Percentiles rank a stretch among this genome's conserved stretches.
Conservation (phyloP, 768 basidiomycete genomes). For the Suillus variegatus region DNA sequence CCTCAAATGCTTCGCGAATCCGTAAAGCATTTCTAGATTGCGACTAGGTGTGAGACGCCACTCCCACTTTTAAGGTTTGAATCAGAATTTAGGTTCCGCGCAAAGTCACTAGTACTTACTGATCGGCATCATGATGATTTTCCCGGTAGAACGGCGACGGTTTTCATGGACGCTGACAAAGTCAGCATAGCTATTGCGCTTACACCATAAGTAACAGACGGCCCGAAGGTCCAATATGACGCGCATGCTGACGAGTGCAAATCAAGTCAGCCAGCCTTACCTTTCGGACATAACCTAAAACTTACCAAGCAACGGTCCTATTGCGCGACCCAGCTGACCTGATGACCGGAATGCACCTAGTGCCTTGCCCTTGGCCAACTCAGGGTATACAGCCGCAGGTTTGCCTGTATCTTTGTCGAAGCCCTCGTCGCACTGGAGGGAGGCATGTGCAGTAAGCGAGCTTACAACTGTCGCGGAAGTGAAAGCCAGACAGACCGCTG, state of each 20-base stretch:
- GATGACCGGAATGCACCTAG: conserved; percentile 85
- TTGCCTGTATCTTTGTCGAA: conserved; percentile 60
- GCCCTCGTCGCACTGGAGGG: conserved; percentile 84
- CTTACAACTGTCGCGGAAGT: conserved; percentile 96
- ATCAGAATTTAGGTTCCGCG: not conserved
- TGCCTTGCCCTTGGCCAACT: conserved; percentile 81
- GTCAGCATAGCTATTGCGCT: conserved; percentile 66
- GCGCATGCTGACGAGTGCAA: conserved; percentile 63
- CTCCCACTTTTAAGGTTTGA: not conserved
- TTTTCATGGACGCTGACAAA: conserved; percentile 59
- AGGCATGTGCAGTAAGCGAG: conserved; percentile 87
- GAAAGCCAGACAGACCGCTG: conserved; percentile 86
- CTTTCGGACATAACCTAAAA: conserved; percentile 10
- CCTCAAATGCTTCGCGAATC: too few species aligned
- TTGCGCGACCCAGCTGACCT: conserved; percentile 92
- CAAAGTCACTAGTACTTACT: not conserved
- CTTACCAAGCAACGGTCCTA: conserved; percentile 89
- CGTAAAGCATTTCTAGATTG: too few species aligned
- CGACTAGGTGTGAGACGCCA: too few species aligned
- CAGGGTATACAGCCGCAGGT: conserved; percentile 53
- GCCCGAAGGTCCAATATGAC: conserved; percentile 88
- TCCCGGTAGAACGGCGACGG: conserved; percentile 32
- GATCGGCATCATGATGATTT: conserved; percentile 8
- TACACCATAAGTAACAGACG: conserved; percentile 69
- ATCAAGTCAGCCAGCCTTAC: conserved; percentile 10